These are phyloP conservation scores for Cryptococcus sp. DNA, from an alignment of 1,284 basidiomycete genomes.

Conservation along the genomic window DNA sequence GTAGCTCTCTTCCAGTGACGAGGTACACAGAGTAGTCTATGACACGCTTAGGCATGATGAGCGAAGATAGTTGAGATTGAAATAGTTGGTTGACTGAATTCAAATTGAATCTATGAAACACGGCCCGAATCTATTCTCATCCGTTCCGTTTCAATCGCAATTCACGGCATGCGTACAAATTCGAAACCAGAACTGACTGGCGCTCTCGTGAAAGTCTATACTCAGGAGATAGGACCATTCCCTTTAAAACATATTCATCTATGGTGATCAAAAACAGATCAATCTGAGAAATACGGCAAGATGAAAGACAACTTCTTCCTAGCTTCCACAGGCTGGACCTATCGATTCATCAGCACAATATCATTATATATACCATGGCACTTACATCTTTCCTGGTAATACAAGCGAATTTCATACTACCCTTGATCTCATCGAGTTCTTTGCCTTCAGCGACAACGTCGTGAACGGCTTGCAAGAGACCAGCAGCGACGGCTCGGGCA, in stretches of 20 bases:
- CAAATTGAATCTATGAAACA: too few species aligned
- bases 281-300: slow-evolving; percentile 55
- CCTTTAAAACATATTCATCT: too few species aligned
- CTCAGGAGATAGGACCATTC: too few species aligned
- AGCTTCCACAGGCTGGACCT: slow-evolving; percentile 61
- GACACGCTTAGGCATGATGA: slow-evolving; percentile 23
- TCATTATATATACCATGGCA: slow-evolving; percentile 1
- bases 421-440: slow-evolving; percentile 62
- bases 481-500: slow-evolving; percentile 62
- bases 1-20: slow-evolving; percentile 74
- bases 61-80: too few species aligned
- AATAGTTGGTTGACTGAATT: too few species aligned
- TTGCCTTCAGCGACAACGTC: slow-evolving; percentile 54
- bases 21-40: slow-evolving; percentile 78
- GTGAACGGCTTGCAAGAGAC: slow-evolving; percentile 74
- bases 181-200: too few species aligned
- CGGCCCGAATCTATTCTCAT: too few species aligned
- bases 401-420: slow-evolving; percentile 76
- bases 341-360: slow-evolving; percentile 6
- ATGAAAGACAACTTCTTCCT: slow-evolving; percentile 71
- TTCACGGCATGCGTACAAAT: too few species aligned
- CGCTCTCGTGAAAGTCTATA: too few species aligned
- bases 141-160: too few species aligned
- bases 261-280: too few species aligned
- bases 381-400: slow-evolving; percentile 62